Evolutionary conservation across 352 stramenopile species (phyloP), one percentile per base, ranked within the genome.

Genomic region (Globisporangium radiosum): DNA sequence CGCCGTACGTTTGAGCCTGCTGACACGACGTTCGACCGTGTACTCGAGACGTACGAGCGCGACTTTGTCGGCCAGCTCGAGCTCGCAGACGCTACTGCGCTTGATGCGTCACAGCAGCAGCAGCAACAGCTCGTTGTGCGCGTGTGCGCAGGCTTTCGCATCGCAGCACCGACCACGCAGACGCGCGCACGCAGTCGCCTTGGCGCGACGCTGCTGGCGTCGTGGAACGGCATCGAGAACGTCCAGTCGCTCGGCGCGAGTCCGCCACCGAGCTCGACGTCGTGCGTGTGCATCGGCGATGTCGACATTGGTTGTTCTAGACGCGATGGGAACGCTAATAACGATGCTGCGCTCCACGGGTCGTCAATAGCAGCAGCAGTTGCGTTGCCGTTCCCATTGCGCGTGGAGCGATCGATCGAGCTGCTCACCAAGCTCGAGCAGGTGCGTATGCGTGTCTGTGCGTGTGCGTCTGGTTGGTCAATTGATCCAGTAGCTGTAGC

Each of bases 151-250:
- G 60, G 48, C n/a, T 66, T 63, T 36, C 19, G 10, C 5, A 25
- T 66, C 7, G 7, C 17, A 17, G 11, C 15, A 1, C 14, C 39
- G 14, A 13, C 40, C 40, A 13, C 40, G 2, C 51, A 37, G 38
- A 11, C 36, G 10, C 10, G 42, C 11, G 4, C 14, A 33, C 15
- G 15, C 37, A 53, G 5, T 14, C 37, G 6, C 13, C 8, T 54
- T 0, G 10, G 19, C n/a, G 54, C 54, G 19, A 51, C 15, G 9
- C 47, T 67, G 19, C 54, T 67, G 7, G 60, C 62, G 4, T 60
- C 56, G 4, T 67, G 62, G 62, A 59, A 38, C 5, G 62, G 62
- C 8, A 59, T 67, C 39, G 62, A 67, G 52, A 64, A 64, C 33
- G 42, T 67, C 8, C 50, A 43, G 25, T 52, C 51, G n/a, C 45